These are phyloP conservation scores for Aspergillus conjunctus DNA, from an alignment of 495 filamentous ascomycete species.

Conservation along the genomic window DNA sequence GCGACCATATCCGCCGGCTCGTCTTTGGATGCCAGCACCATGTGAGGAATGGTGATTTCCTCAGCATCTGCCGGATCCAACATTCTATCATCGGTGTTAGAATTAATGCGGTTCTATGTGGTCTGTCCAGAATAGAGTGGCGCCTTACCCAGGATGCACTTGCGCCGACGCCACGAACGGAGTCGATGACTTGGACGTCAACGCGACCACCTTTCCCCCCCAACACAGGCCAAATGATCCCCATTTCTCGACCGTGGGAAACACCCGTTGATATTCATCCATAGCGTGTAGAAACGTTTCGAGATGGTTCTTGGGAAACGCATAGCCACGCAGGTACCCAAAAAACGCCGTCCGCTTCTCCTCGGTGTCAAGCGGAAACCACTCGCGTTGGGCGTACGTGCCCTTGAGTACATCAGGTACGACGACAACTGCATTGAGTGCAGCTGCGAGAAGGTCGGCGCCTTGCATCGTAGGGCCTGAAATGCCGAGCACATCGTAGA, in stretches of 20 bases:
- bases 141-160: neutral
- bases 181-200: neutral
- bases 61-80: neutral
- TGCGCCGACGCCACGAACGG: neutral
- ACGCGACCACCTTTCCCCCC: slow-evolving; percentile 1
- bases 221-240: neutral
- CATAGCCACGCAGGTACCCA: neutral
- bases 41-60: neutral
- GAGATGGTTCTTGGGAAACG: neutral
- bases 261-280: neutral
- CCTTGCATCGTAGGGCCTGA: neutral
- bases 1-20: slow-evolving; percentile 1
- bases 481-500: slow-evolving; percentile 1
- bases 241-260: slow-evolving; percentile 2
- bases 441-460: neutral
- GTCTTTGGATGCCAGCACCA: neutral
- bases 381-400: neutral
- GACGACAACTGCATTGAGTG: neutral
- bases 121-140: neutral
- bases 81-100: neutral
- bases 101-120: neutral
- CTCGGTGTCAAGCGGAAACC: neutral
- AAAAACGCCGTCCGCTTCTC: neutral
- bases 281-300: neutral
- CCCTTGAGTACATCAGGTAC: neutral